These are phyloP conservation scores for Brassica nigra DNA, from an alignment of 345 rosid genomes.

Conservation along the genomic window DNA sequence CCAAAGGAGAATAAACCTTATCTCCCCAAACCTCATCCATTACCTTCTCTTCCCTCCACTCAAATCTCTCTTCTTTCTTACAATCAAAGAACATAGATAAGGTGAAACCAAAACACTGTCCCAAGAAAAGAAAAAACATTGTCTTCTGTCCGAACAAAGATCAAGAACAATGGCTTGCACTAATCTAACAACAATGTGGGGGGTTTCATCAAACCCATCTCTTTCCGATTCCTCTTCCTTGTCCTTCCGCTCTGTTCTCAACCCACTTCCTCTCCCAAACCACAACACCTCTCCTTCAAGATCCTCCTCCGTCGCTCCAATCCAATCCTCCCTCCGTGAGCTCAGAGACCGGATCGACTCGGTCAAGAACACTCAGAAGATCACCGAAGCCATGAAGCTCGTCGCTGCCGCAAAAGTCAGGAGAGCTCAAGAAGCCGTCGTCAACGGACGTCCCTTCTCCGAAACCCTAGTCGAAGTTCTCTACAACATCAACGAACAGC, in stretches of 20 bases:
- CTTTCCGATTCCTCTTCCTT: conserved; percentile 74
- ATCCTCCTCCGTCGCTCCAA: conserved; percentile 54
- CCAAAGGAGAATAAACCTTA: conserved; percentile 56
- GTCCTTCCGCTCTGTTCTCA: conserved; percentile 67
- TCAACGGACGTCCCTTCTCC: conserved; percentile 85
- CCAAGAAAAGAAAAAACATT: background rate
- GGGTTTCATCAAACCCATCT: conserved; percentile 76
- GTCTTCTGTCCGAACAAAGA: conserved; percentile 20
- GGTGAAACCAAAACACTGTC: conserved; percentile 44
- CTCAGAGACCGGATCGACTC: conserved; percentile 77
- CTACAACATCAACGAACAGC: conserved; percentile 94
- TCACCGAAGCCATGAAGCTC: conserved; percentile 98
- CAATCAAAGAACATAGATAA: conserved; percentile 37
- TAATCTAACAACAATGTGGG: conserved; percentile 84
- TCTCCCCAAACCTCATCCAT: conserved; percentile 70
- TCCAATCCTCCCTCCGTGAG: conserved; percentile 85
- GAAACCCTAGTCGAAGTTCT: conserved; percentile 91
- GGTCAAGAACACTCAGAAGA: conserved; percentile 91
- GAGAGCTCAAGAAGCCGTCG: conserved; percentile 97
- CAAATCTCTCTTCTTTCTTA: conserved; percentile 26
- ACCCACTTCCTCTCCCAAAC: conserved; percentile 61
- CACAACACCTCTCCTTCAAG: conserved; percentile 47
- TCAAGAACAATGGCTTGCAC: conserved; percentile 65
- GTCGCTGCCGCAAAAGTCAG: conserved; percentile 97
- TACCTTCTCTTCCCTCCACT: conserved; percentile 48